Evolutionary conservation across 2,329 filamentous ascomycete species (phyloP).

Genomic region (Magnaporthiopsis rhizophila): DNA sequence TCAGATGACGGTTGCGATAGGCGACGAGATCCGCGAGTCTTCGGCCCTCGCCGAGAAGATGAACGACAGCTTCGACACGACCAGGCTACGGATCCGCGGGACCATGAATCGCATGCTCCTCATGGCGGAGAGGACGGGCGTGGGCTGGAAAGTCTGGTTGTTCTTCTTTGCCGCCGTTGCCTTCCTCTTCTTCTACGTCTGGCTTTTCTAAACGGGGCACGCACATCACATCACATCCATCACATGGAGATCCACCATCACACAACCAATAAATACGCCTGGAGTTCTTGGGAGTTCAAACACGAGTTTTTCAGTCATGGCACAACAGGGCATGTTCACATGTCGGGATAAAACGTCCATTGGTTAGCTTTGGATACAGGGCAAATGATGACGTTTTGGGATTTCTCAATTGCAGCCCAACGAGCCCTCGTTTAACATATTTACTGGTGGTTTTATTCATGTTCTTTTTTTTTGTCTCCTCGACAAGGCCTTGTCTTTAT

Average conservation of each 20-base stretch:
- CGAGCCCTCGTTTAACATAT: background rate
- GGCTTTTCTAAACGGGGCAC: conserved; percentile 58
- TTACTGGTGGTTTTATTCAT: background rate
- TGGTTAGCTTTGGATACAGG: background rate
- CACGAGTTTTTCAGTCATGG: background rate
- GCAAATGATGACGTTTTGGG: background rate
- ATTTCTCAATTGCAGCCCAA: background rate
- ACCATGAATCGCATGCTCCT: conserved; percentile 97
- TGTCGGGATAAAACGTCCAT: background rate
- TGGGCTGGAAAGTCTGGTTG: conserved; percentile 93
- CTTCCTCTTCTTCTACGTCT: conserved; percentile 83
- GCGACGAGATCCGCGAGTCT: conserved; percentile 88
- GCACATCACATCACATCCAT: background rate
- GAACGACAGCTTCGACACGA: conserved; percentile 89
- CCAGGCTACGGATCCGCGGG: conserved; percentile 68
- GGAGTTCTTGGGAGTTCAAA: background rate
- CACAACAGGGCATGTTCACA: background rate
- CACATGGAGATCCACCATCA: background rate
- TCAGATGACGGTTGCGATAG: conserved; percentile 85
- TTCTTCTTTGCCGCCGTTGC: conserved; percentile 79
- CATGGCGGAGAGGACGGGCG: conserved; percentile 92
- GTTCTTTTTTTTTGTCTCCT: background rate
- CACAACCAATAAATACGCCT: background rate
- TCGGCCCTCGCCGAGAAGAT: conserved; percentile 86
- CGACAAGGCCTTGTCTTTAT: background rate